Base-by-base conservation (phyloP, 805 yeast genomes). In the Teunomyces aglyptinius region DNA sequence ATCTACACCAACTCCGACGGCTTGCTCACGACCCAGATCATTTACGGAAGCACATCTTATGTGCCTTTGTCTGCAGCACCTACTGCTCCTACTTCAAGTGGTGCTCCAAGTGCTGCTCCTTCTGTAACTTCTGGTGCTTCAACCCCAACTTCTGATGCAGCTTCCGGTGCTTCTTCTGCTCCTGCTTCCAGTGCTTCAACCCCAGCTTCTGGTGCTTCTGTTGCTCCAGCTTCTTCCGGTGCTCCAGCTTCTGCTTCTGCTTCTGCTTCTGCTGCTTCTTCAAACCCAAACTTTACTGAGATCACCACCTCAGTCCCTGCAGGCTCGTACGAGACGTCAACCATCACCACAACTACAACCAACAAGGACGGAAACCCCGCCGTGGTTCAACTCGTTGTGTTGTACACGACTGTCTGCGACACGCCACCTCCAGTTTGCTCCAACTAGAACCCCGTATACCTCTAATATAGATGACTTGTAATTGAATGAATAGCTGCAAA, bases 1-100 rank as follows among this genome's bases (percentile, higher is more conserved):
- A 52, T 67, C 24, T 70, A 53, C 51, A 65, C 72, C 20, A 55
- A 54, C 43, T 43, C 59, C 12, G 54, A 51, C 19, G 73, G 73
- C 2, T 48, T 44, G 5, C 55, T 62, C 42, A 67, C 75, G 28
- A 64, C 71, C n/a, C 44, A 53, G 7, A 54, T 59, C 8, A 49
- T 55, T 24, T 48, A 57, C 11, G 62, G 60, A n/a, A 49, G 54
- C 7, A 54, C 56, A 2, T 41, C 38, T 29, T 48, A 33, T 6
- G 27, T 31, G 13, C 19, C 38, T 10, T 12, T 24, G 6, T 32
- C 31, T 36, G 27, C 35, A 15, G 35, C 49, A 12, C 16, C 44
- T n/a, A 36, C 50, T 2, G 44, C 29, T 15, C 31, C 51, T 19
- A 19, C 45, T 19, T 29, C 45, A 5, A 34, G n/a, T 13, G 31